Evolutionary conservation across 1,284 basidiomycete species (phyloP).

Genomic region (Coriolopsis trogii): DNA sequence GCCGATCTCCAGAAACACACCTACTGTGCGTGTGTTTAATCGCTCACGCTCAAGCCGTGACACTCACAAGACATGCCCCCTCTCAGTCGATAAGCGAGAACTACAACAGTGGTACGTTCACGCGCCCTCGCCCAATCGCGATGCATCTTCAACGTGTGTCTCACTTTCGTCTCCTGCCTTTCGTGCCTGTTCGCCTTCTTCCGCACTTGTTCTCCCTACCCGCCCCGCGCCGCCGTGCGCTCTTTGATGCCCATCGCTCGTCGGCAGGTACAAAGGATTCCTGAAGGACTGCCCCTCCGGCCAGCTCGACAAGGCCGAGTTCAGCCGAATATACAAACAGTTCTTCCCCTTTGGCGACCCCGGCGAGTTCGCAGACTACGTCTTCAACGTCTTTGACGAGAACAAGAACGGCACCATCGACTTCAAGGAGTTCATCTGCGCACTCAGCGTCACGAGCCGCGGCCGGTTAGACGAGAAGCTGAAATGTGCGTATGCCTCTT

Average conservation of each 20-base stretch:
- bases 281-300: constrained; percentile 98
- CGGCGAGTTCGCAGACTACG: constrained; percentile 95
- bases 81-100: constrained; percentile 97
- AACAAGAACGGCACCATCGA: constrained; percentile 97
- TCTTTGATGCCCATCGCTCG: too few relatives aligned
- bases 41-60: constrained; percentile 7
- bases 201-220: too few relatives aligned
- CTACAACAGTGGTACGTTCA: constrained; percentile 95
- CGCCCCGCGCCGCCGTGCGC: constrained; percentile 15
- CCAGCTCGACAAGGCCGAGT: constrained; percentile 95
- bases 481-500: constrained; percentile 72
- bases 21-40: constrained; percentile 74
- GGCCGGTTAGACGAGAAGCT: constrained; percentile 98
- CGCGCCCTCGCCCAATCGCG: constrained; percentile 17
- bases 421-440: constrained; percentile 99
- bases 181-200: too few relatives aligned
- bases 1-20: constrained; percentile 97
- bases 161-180: constrained; percentile 12
- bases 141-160: constrained; percentile 15
- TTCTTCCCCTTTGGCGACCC: constrained; percentile 99
- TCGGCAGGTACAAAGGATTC: constrained; percentile 99
- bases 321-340: constrained; percentile 98
- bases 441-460: constrained; percentile 92
- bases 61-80: constrained; percentile 25
- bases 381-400: constrained; percentile 97